These are phyloP conservation scores for Sugiyamaella americana DNA, from an alignment of 805 yeast genomes.

Conservation along the genomic window DNA sequence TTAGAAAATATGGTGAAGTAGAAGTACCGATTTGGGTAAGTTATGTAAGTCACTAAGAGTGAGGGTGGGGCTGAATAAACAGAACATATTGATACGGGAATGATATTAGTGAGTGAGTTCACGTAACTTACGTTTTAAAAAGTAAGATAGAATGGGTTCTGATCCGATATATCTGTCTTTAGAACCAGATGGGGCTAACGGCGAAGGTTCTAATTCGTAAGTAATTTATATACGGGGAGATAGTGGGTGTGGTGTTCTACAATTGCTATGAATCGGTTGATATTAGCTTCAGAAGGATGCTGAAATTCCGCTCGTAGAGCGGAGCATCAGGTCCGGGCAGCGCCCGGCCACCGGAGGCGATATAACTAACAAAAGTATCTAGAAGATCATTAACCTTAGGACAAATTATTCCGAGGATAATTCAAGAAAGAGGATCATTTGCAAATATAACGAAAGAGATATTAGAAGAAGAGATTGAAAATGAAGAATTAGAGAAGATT, in stretches of 20 bases:
- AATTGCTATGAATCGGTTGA: too few relatives aligned
- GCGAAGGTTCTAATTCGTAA: background rate
- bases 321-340: background rate
- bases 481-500: constrained; percentile 1
- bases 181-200: background rate
- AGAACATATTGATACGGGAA: background rate
- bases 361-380: background rate
- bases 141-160: background rate
- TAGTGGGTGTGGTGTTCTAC: too few relatives aligned
- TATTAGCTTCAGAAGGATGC: too few relatives aligned
- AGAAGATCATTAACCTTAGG: constrained; percentile 19
- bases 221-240: too few relatives aligned
- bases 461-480: constrained; percentile 40
- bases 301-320: background rate
- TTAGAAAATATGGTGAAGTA: too few relatives aligned
- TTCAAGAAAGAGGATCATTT: constrained; percentile 56
- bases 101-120: too few relatives aligned
- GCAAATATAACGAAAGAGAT: constrained; percentile 51
- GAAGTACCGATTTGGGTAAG: too few relatives aligned
- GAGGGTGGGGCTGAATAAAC: background rate
- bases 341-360: background rate
- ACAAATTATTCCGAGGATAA: constrained; percentile 49
- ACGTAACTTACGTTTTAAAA: too few relatives aligned
- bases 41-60: too few relatives aligned
- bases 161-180: background rate